These are phyloP conservation scores for Phoma sp. DNA, from an alignment of 2,329 filamentous ascomycete genomes.

Conservation along the genomic window DNA sequence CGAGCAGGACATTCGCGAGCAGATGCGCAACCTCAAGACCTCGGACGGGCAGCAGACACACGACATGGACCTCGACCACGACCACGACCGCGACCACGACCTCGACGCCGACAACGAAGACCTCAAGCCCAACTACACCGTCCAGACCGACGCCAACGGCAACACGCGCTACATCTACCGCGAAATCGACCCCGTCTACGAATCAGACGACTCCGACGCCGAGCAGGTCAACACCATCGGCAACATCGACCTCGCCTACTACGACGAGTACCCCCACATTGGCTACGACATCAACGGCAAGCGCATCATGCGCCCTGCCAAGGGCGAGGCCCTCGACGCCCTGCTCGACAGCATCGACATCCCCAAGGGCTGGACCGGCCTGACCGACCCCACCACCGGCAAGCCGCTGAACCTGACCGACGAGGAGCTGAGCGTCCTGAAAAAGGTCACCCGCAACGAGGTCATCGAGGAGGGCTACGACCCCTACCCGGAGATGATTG, in stretches of 20 bases:
- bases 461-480: constrained; percentile 87
- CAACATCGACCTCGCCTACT: constrained; percentile 91
- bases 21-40: constrained; percentile 53
- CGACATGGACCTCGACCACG: constrained; percentile 21
- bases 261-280: constrained; percentile 97
- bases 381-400: constrained; percentile 92
- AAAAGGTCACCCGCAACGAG: constrained; percentile 87
- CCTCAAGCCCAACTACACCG: constrained; percentile 60
- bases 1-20: constrained; percentile 52
- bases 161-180: constrained; percentile 89
- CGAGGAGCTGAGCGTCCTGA: constrained; percentile 87
- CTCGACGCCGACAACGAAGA: constrained; percentile 39
- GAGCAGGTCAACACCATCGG: constrained; percentile 89
- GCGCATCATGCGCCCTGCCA: constrained; percentile 94
- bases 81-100: constrained; percentile 8
- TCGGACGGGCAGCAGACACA: constrained; percentile 30
- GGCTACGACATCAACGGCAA: constrained; percentile 99
- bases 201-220: constrained; percentile 91
- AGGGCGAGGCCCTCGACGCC: constrained; percentile 90
- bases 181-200: constrained; percentile 93
- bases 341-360: constrained; percentile 95
- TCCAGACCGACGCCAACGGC: constrained; percentile 85
- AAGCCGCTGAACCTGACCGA: constrained; percentile 87
- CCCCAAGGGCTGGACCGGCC: constrained; percentile 94
- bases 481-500: constrained; percentile 89